Evolutionary conservation across 306 rosid species (phyloP).

Genomic region (Sicyos baderoa): DNA sequence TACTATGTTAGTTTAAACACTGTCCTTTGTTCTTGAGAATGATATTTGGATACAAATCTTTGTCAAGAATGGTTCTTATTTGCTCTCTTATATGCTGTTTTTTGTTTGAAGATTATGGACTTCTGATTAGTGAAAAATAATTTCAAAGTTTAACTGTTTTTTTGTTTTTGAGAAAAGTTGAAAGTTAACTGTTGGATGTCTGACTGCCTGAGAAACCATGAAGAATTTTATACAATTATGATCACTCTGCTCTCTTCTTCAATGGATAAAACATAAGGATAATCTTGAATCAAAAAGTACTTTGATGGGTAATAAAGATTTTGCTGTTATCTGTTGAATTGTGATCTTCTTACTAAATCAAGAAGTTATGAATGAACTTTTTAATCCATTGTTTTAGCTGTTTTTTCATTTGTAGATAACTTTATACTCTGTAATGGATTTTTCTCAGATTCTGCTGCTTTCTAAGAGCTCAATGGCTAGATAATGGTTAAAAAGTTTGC

Average conservation of each 20-base stretch:
- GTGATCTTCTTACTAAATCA: neutral
- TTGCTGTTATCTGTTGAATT: neutral
- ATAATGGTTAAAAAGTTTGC: neutral
- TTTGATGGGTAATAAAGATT: neutral
- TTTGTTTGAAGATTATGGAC: neutral
- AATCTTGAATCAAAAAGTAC: neutral
- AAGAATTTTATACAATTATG: neutral
- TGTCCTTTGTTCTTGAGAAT: neutral
- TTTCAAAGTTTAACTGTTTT: too few species aligned
- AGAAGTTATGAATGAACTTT: neutral
- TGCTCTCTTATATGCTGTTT: neutral
- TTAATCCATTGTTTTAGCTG: constrained; percentile 2
- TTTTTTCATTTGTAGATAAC: neutral
- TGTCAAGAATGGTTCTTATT: neutral
- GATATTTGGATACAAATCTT: neutral
- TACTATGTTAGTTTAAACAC: neutral
- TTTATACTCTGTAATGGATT: neutral
- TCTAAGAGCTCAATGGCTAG: neutral
- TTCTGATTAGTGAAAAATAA: neutral
- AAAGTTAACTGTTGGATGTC: neutral
- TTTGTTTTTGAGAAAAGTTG: too few species aligned
- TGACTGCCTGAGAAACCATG: neutral
- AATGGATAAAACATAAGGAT: neutral
- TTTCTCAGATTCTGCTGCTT: neutral
- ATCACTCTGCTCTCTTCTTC: neutral